Base-by-base conservation (phyloP, 495 filamentous ascomycete genomes). In the Podospora sp. region DNA sequence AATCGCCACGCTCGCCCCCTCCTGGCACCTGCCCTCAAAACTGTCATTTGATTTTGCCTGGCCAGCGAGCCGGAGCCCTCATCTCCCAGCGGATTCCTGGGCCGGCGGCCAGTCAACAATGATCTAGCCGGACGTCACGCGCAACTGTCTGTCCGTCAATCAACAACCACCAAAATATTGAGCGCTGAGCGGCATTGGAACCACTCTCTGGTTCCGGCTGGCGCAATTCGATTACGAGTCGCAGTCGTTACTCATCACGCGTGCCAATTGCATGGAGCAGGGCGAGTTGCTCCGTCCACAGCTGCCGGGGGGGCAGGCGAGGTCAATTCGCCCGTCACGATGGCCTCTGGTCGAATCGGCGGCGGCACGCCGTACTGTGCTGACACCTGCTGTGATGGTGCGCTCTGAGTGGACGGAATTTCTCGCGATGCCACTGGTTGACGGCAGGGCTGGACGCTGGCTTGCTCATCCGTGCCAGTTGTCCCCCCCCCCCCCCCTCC, bases 341-440 rank as follows among this genome's bases (percentile, higher is more conserved):
- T 25, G 62, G 56, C 25, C 64, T 70, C 57, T 72, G 66, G 65
- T 73, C 72, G 72, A 77, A 76, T 76, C 69, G 73, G 52, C 61
- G 53, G 67, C 63, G 51, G 65, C 65, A 62, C 60, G 53, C 22
- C 36, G 68, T 65, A 64, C 67, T 69, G 70, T 73, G 73, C 73
- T 77, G 72, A 70, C 75, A 77, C 68, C 16, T 65, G 66, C 61
- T 55, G 52, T 63, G 63, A 66, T 75, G 65, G 65, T 33, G 59
- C 27, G 16, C 35, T 53, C 63, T 73, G 66, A 72, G 58, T 75
- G 72, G 73, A 63, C 72, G 51, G 62, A 66, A 55, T 57, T 29
- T 56, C 64, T 33, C 66, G 58, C 36, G 57, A 68, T 65, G 60
- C 65, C 35, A 63, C 49, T 63, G 61, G 61, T 33, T n/a, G 36